Evolutionary conservation across 345 rosid species (phyloP), one percentile per base, ranked within the genome.

Genomic region (Clausena lansium): DNA sequence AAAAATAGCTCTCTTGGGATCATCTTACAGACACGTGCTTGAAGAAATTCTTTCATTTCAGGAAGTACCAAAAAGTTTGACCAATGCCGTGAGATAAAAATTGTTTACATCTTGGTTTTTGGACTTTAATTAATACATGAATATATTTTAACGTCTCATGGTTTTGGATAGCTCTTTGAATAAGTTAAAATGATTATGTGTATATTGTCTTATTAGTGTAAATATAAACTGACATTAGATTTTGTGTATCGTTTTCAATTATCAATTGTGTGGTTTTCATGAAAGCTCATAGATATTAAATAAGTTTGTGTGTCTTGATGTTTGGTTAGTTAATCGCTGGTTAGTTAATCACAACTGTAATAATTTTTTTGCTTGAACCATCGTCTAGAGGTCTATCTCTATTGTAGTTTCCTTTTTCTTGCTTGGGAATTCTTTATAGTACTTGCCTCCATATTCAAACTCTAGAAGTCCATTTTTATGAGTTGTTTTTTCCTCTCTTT

Each of bases 401-500:
- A n/a, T 9, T 24, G 50, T 30, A 4, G 9, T 24, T 24, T 60
- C n/a, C 1, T 5, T 24, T 59, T 74, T 70, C 28, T 75, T 54
- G 47, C 63, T 57, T 70, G 22, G 50, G 9, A 35, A 24, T 36
- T 63, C 54, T 65, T 6, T 2, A 17, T 57, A 28, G 1, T 73
- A 64, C 20, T 36, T 59, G 47, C 30, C 55, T 10, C 38, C 19
- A 32, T 58, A 72, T 57, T 73, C 50, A 39, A 50, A 45, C 57
- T 71, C 55, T 54, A 41, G 57, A 76, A 58, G 36, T 45, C 30
- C 27, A 20, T 27, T 68, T 27, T 65, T 32, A n/a, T 58, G 39
- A 32, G 59, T 25, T 68, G 4, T 32, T 10, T 60, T 50, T 33
- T 54, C 35, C 38, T 47, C 30, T 78, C 69, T 77, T 11, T 84